Base-by-base conservation (phyloP, 2,329 filamentous ascomycete species). In the Venturia aucupariae region DNA sequence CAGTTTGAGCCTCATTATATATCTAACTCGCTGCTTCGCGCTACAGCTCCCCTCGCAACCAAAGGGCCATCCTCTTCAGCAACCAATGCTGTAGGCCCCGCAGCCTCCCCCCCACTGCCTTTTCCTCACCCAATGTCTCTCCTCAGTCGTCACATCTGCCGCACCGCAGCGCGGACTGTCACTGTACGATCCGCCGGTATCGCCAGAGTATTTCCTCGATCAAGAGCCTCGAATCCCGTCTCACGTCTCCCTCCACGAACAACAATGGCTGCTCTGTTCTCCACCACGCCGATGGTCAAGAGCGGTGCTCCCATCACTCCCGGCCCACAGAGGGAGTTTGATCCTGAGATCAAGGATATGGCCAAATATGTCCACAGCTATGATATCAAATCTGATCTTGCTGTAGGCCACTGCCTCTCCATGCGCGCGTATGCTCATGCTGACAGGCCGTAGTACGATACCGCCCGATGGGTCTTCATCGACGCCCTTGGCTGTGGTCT, bases 401-500 rank as follows among this genome's bases (percentile, higher is more conserved):
- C 94, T 75, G 92, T 97, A 82, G 78, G 91, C 80, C 27, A 27
- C 57, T 55, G 19, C 35, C 6, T 39, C 35, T 42, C 30, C 46
- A 32, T 57, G 46, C 27, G 24, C 63, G 38, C 62, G 38, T 48
- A 54, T 63, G 30, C 27, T 64, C 46, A 39, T 8, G 30, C 64
- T 64, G 32, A 64, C 39, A 48, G 24, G 42, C 41, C 63, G 13
- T 67, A 94, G 90, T 95, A 90, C 75, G 94, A 99, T 78, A 99
- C 94, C 60, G 94, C 94, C 68, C 89, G 94, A 79, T 93, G 92
- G 81, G 92, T 97, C 70, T 92, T 99, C 78, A 86, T 97, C 74
- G 94, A 99, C 78, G 97, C 94, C 64, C 85, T 99, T 60, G 94
- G 94, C 73, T 99, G 94, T 77, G 94, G 94, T 75, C 87, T 99